Evolutionary conservation across 2,329 filamentous ascomycete genomes (phyloP), one percentile per base, ranked within the genome.

Genomic region (Lecanosticta acicola): DNA sequence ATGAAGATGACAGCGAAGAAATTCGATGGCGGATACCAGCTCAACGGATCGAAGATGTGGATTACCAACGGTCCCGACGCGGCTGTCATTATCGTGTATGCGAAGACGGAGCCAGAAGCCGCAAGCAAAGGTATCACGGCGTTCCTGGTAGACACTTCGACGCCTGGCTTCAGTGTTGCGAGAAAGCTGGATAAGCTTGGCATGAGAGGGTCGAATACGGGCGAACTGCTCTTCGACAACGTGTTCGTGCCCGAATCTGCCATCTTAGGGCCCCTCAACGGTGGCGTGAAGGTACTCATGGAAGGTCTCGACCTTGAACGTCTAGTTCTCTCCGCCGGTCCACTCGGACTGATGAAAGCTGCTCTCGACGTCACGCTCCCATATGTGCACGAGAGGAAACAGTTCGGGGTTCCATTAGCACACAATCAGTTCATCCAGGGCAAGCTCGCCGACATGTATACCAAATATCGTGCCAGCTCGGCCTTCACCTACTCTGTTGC

Each of bases 41-140:
- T 98, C 45, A 88, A 90, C 61, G 91, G 90, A 24, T 87, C 84
- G 50, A 96, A 98, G 76, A 96, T 97, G 91, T 98, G 91, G 91
- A 98, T 98, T 65, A 98, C 91, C 51, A 98, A 98, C 68, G 81
- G 91, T 3, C 91, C 91, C 0, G 90, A 97, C 64, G 93, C 93
- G n/a, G 80, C 95, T 66, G 76, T 85, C 34, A 83, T 97, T 45
- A 81, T 98, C 44, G 89, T 98, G n/a, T 98, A 98, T 67, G 91
- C 91, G 43, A 97, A 97, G 75, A 96, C 91, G 1, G 78, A 83
- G 47, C 90, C 90, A 1, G 78, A 83, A 10, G 82, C 79, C 50
- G 88, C 74, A 1, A 87, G 84, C 54, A 94, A 91, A 70, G 93
- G 93, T 46, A 95, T 98, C 66, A 95, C 91, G 1, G 91, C 91